Evolutionary conservation across 2,329 filamentous ascomycete genomes (phyloP).

Genomic region (Colletotrichum musae): DNA sequence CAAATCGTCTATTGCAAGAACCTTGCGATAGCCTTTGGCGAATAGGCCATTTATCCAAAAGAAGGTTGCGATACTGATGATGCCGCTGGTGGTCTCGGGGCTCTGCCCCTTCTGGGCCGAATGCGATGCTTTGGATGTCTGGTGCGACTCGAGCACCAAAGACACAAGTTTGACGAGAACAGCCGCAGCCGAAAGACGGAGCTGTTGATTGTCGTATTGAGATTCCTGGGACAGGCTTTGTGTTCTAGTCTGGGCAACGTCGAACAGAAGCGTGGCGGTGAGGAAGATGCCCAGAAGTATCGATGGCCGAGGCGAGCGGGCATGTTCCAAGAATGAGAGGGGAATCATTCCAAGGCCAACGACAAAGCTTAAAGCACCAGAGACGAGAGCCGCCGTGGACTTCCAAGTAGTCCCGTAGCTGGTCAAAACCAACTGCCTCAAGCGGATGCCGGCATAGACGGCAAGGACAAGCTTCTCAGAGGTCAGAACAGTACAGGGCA

Average conservation of each 20-base stretch:
- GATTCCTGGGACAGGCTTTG: slow-evolving; percentile 22
- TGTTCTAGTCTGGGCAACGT: slow-evolving; percentile 13
- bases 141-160: slow-evolving; percentile 43
- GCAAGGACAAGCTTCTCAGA: slow-evolving; percentile 6
- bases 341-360: slow-evolving; percentile 46
- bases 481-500: not conserved
- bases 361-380: slow-evolving; percentile 47
- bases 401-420: slow-evolving; percentile 25
- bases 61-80: slow-evolving; percentile 49
- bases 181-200: slow-evolving; percentile 38
- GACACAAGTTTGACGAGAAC: slow-evolving; percentile 43
- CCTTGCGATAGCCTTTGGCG: slow-evolving; percentile 48
- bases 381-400: slow-evolving; percentile 33
- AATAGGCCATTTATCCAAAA: slow-evolving; percentile 55
- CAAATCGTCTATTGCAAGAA: slow-evolving; percentile 50
- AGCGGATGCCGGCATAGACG: slow-evolving; percentile 8
- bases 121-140: slow-evolving; percentile 37
- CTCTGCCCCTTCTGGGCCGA: slow-evolving; percentile 51
- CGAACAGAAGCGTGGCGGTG: slow-evolving; percentile 11
- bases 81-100: slow-evolving; percentile 52
- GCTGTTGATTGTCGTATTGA: slow-evolving; percentile 1
- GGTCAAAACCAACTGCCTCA: slow-evolving; percentile 15
- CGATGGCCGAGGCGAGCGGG: slow-evolving; percentile 47
- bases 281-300: slow-evolving; percentile 28
- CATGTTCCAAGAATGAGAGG: slow-evolving; percentile 50